phyloP scores from a whole-genome alignment of 495 filamentous ascomycete species.

The Symbiotaphrina buchneri region DNA sequence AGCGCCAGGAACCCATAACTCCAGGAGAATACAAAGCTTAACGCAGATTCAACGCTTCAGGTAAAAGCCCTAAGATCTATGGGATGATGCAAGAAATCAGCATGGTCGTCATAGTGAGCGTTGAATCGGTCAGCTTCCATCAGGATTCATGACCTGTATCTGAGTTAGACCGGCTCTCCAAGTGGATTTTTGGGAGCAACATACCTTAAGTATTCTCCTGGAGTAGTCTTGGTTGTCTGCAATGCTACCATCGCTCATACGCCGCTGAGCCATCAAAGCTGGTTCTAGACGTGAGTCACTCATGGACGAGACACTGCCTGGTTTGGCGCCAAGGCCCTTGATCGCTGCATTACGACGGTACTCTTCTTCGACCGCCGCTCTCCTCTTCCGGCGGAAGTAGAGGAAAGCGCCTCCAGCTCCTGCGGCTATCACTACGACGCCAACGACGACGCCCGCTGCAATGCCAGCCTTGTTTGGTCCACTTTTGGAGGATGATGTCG shows the following conservation, averaged over 20 bases:
- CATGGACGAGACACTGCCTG: constrained; percentile 32
- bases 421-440: constrained; percentile 44
- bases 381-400: constrained; percentile 50
- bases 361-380: constrained; percentile 55
- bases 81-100: no score
- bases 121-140: background rate
- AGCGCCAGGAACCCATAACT: no score
- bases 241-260: constrained; percentile 92
- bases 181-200: no score
- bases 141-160: background rate
- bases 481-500: constrained; percentile 9
- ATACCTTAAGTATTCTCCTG: constrained; percentile 78
- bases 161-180: background rate
- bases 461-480: constrained; percentile 50
- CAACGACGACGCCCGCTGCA: constrained; percentile 74
- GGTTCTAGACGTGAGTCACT: constrained; percentile 76
- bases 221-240: constrained; percentile 97
- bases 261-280: constrained; percentile 55
- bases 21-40: no score
- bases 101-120: no score
- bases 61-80: no score
- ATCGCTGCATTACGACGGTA: constrained; percentile 53
- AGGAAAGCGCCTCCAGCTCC: constrained; percentile 49
- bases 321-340: constrained; percentile 34
- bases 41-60: no score